Base-by-base conservation (phyloP, 306 rosid genomes). In the Sicyos baderoa region DNA sequence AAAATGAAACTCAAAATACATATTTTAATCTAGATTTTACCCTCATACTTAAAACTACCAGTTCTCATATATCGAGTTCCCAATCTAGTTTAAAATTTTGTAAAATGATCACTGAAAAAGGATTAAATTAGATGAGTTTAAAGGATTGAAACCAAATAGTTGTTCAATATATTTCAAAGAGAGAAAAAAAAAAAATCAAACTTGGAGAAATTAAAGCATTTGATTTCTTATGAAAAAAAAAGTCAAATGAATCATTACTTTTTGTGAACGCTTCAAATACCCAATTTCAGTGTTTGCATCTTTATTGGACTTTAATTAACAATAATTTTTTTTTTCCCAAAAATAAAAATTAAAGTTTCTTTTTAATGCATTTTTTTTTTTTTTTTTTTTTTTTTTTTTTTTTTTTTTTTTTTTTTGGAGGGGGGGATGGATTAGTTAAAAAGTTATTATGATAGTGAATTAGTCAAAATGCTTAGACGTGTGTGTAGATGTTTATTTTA, bases 321-420 rank as follows among this genome's bases (percentile, higher is more conserved):
- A 62, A 59, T 5, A 59, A 59, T 29, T 9, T 3, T 16, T 7
- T 60, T 32, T 4, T 15, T 58, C 7, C 11, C 32, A 15, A 61
- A 9, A 59, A 18, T 1, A 21, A 13, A 12, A 55, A 29, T 29
- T 19, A 55, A 55, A 55, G 62, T 23, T 15, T 0, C 13, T 18
- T 25, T 42, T 57, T 13, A 25, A 42, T 42, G 70, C 70, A 64
- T 44, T n/a, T n/a, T n/a, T n/a, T n/a, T n/a, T n/a, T n/a, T n/a
- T n/a, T n/a, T n/a, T n/a, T n/a, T n/a, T n/a, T n/a, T n/a, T n/a
- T n/a, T n/a, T n/a, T n/a, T n/a, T n/a, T n/a, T n/a, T n/a, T n/a
- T n/a, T n/a, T n/a, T n/a, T n/a, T n/a, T n/a, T n/a, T n/a, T n/a
- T n/a, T n/a, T n/a, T n/a, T n/a, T n/a, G n/a, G n/a, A n/a, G n/a